Base-by-base conservation (phyloP, 2,329 filamentous ascomycete species). In the Sporothrix sp. region DNA sequence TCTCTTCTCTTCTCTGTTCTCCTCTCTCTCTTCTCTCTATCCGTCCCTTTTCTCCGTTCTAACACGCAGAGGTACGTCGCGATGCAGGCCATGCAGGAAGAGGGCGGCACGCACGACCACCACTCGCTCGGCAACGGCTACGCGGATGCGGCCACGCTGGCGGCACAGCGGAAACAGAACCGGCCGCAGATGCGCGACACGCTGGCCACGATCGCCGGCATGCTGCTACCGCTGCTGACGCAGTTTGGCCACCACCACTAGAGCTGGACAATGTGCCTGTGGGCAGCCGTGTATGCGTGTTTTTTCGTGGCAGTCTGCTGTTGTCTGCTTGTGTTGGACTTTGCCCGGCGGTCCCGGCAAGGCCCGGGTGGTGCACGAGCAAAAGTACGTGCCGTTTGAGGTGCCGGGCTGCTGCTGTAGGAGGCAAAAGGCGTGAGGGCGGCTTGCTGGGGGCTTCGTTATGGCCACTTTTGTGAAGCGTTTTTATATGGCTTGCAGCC, bases 1-100 rank as follows among this genome's bases (percentile, higher is more conserved):
- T n/a, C n/a, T n/a, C n/a, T n/a, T n/a, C n/a, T n/a, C n/a, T n/a
- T n/a, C n/a, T n/a, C n/a, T n/a, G n/a, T n/a, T n/a, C n/a, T n/a
- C n/a, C n/a, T n/a, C n/a, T n/a, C n/a, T n/a, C n/a, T 11, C 9
- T 35, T n/a, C 16, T 20, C n/a, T 40, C 9, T 45, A 20, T 7
- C 9, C 20, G 7, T 20, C n/a, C 21, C n/a, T 28, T 18, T 14
- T 52, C 32, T 25, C 50, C 37, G 9, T 32, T 11, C 23, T 30
- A 37, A 30, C 27, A 27, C 14, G 21, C 20, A n/a, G 56, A 94
- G 88, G 59, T 95, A 97, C 62, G 93, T 98, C 38, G 93, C 93
- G 1, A 96, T 97, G 90, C 93, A 98, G 63, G 89, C 90, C 1
- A 95, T 97, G 88, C 87, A 94, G 63, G 90, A 95, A 61, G 79